phyloP scores from a whole-genome alignment of 352 stramenopile genomes.

The Phytopythium vexans region DNA sequence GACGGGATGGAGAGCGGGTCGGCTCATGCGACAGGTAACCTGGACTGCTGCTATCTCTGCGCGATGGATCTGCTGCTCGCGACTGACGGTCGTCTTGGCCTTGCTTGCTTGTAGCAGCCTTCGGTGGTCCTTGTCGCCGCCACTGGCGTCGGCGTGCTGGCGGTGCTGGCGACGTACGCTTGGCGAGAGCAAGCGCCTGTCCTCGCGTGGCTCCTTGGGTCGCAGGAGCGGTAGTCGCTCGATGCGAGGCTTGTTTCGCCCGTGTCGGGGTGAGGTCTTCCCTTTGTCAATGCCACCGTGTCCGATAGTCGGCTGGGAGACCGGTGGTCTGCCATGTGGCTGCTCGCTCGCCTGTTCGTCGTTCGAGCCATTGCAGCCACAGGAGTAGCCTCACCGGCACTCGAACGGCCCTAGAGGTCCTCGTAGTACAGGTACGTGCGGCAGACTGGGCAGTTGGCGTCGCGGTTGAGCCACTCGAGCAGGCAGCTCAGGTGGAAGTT shows the following conservation, averaged over 20 bases:
- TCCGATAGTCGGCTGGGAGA: too few relatives aligned
- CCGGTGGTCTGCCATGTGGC: too few relatives aligned
- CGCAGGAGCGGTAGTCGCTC: neutral
- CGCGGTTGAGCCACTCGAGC: slow-evolving; percentile 83
- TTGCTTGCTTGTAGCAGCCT: slow-evolving; percentile 10
- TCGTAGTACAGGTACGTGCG: slow-evolving; percentile 86
- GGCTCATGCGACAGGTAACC: too few relatives aligned
- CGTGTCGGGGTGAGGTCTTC: too few relatives aligned
- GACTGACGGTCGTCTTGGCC: slow-evolving; percentile 1
- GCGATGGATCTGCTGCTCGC: neutral
- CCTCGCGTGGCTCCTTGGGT: slow-evolving; percentile 10
- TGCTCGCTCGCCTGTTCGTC: too few relatives aligned
- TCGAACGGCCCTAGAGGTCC: slow-evolving; percentile 33
- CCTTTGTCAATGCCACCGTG: too few relatives aligned
- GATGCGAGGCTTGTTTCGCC: too few relatives aligned
- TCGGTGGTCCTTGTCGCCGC: slow-evolving; percentile 22
- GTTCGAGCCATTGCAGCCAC: too few relatives aligned
- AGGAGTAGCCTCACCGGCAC: too few relatives aligned
- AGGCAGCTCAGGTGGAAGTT: slow-evolving; percentile 89
- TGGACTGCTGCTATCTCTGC: too few relatives aligned
- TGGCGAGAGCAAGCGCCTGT: slow-evolving; percentile 27
- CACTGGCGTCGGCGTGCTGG: slow-evolving; percentile 25
- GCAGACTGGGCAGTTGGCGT: slow-evolving; percentile 84
- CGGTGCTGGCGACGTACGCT: slow-evolving; percentile 22
- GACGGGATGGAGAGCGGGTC: neutral